phyloP scores from a whole-genome alignment of 371 early-diverging fungal species.

The Mucor sp. region DNA sequence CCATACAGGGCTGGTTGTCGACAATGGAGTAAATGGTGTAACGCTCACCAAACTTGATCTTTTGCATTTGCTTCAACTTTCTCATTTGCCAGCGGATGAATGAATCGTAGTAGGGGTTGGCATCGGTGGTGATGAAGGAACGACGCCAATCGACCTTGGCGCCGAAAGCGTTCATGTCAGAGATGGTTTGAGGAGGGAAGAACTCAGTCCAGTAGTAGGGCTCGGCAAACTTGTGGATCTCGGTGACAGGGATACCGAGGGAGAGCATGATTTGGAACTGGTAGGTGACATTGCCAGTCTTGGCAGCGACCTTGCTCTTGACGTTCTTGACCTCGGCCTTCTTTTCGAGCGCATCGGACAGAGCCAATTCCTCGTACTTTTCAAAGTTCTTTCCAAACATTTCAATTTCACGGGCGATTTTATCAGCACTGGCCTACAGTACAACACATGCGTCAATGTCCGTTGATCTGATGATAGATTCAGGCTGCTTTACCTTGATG shows the following conservation, averaged over 20 bases:
- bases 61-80: conserved; percentile 78
- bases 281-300: conserved; percentile 83
- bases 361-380: conserved; percentile 48
- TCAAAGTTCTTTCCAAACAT: conserved; percentile 91
- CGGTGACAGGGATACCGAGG: conserved; percentile 88
- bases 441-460: neutral
- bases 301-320: conserved; percentile 89
- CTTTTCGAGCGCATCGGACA: conserved; percentile 52
- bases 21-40: conserved; percentile 98
- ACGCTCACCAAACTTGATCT: conserved; percentile 98
- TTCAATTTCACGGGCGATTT: conserved; percentile 93
- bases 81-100: conserved; percentile 99
- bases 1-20: conserved; percentile 99
- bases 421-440: conserved; percentile 96
- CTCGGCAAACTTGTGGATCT: conserved; percentile 96
- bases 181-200: conserved; percentile 93
- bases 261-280: conserved; percentile 97
- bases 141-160: conserved; percentile 98
- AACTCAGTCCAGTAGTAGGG: conserved; percentile 95
- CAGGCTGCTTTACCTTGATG: conserved; percentile 78
- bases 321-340: conserved; percentile 64
- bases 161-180: conserved; percentile 88
- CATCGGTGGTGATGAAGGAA: conserved; percentile 99
- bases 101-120: conserved; percentile 99
- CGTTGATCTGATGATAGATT: neutral